These are phyloP conservation scores for Penicillium hesseltinei DNA, from an alignment of 2,329 filamentous ascomycete species.

Conservation along the genomic window DNA sequence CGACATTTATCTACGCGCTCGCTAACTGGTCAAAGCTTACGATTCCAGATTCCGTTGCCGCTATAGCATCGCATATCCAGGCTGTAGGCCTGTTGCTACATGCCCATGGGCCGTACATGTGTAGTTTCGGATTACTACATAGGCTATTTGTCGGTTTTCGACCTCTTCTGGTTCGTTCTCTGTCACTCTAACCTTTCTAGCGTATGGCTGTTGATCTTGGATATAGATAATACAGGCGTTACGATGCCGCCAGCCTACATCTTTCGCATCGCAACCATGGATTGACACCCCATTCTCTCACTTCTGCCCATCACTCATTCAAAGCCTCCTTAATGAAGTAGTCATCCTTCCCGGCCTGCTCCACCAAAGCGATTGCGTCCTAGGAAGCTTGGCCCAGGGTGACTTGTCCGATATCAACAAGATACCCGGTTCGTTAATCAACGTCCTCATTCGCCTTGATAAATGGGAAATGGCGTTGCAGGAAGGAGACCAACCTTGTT, in stretches of 20 bases:
- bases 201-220: neutral
- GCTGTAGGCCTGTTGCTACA: neutral
- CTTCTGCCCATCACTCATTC: neutral
- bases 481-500: neutral
- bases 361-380: neutral
- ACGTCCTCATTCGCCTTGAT: neutral
- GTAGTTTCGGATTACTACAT: neutral
- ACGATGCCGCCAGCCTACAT: neutral
- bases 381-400: neutral
- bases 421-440: neutral
- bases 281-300: neutral
- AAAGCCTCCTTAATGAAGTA: neutral
- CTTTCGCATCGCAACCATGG: neutral
- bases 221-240: neutral
- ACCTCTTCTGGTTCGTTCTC: neutral
- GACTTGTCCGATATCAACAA: neutral
- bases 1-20: neutral
- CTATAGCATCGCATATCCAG: neutral
- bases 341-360: neutral
- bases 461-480: neutral
- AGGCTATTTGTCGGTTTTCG: neutral
- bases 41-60: neutral
- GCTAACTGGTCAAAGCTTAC: neutral
- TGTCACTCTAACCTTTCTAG: neutral
- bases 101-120: neutral